Conservation (phyloP, 2,329 filamentous ascomycete species). For the Alternaria ventricosa region DNA sequence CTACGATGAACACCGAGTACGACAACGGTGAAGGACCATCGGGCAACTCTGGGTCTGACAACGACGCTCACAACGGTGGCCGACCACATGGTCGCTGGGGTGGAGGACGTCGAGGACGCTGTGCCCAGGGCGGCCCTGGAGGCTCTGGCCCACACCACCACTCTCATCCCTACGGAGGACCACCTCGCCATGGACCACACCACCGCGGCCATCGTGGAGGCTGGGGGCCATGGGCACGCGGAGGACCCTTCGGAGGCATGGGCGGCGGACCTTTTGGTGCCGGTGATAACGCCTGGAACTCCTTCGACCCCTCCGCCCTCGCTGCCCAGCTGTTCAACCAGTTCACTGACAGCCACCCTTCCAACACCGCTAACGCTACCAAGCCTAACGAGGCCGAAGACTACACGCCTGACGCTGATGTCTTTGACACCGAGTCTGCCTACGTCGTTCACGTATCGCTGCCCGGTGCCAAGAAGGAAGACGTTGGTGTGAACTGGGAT, state of each 20-base stretch:
- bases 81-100: conserved; percentile 25
- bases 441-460: conserved; percentile 74
- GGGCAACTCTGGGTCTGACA: conserved; percentile 34
- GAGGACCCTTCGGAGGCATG: conserved; percentile 17
- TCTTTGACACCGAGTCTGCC: conserved; percentile 71
- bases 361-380: conserved; percentile 18
- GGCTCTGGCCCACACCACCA: conserved; percentile 24
- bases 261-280: conserved; percentile 19
- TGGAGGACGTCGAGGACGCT: conserved; percentile 26
- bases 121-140: conserved; percentile 29
- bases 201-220: conserved; percentile 25
- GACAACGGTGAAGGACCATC: conserved; percentile 42
- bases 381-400: conserved; percentile 34
- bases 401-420: conserved; percentile 72
- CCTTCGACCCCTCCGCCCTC: conserved; percentile 35
- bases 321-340: conserved; percentile 42
- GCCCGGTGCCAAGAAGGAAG: conserved; percentile 79
- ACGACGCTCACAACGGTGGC: conserved; percentile 19
- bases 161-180: conserved; percentile 8
- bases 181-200: conserved; percentile 23
- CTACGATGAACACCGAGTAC: conserved; percentile 23
- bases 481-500: conserved; percentile 79
- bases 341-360: conserved; percentile 36
- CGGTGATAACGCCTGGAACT: conserved; percentile 11
- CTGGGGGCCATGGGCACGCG: conserved; percentile 35